Conservation (phyloP, 2,329 filamentous ascomycete species). For the Exophiala phaeomuriformis region DNA sequence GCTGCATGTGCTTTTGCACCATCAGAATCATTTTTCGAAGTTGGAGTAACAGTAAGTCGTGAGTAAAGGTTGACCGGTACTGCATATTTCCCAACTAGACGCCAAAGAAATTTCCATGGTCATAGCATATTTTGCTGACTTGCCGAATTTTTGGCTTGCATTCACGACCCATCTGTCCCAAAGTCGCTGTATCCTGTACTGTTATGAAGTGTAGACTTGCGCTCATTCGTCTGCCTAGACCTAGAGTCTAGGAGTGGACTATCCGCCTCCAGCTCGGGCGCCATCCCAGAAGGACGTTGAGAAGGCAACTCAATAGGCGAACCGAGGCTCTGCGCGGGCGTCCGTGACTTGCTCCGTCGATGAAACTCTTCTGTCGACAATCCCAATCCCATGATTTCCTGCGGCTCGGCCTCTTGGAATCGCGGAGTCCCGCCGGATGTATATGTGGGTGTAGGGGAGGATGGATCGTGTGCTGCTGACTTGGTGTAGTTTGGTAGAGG, state of each 20-base stretch:
- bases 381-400: constrained; percentile 19
- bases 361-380: constrained; percentile 15
- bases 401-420: constrained; percentile 9
- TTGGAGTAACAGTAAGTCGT: too few relatives aligned
- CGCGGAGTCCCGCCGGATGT: background rate
- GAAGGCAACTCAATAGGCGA: constrained; percentile 16
- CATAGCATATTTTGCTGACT: background rate
- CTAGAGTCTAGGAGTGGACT: constrained; percentile 5
- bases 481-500: constrained; percentile 7
- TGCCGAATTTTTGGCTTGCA: constrained; percentile 8
- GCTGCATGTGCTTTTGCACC: too few relatives aligned
- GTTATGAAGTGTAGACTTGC: constrained; percentile 8
- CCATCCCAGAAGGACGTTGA: constrained; percentile 9
- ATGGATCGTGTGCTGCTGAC: background rate
- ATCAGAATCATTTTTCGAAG: too few relatives aligned
- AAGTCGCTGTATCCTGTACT: constrained; percentile 8
- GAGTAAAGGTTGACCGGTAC: background rate
- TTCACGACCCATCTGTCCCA: constrained; percentile 7
- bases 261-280: constrained; percentile 3
- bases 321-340: constrained; percentile 2
- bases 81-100: background rate
- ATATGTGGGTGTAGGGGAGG: constrained; percentile 13
- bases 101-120: too few relatives aligned
- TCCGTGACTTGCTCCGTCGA: constrained; percentile 9
- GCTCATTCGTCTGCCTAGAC: background rate